Percentiles rank a stretch among this genome's conserved stretches.
phyloP scores from a whole-genome alignment of 1,284 basidiomycete species.

The Cronartium ribicola region DNA sequence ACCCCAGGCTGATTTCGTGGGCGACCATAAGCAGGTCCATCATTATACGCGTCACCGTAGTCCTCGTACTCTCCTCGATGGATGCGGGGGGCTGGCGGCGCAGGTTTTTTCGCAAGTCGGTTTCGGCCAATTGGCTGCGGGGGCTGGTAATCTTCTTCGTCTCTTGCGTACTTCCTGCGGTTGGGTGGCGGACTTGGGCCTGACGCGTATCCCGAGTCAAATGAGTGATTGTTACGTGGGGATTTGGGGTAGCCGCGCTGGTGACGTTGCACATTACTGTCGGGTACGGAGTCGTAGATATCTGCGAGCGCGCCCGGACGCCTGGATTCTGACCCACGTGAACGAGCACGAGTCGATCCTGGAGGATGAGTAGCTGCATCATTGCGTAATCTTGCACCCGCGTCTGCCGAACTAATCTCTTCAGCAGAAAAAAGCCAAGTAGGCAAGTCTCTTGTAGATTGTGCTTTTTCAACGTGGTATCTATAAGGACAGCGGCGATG shows the following conservation, averaged over 20 bases:
- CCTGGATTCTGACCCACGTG: background rate
- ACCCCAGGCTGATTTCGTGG: background rate
- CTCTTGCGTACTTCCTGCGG: background rate
- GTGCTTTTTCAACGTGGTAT: slow-evolving; percentile 23
- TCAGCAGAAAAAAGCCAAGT: slow-evolving; percentile 25
- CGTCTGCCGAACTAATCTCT: slow-evolving; percentile 15
- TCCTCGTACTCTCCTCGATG: background rate
- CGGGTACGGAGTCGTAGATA: slow-evolving; percentile 13
- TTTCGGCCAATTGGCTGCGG: background rate
- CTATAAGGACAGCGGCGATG: background rate
- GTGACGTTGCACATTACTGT: background rate
- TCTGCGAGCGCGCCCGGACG: slow-evolving; percentile 6
- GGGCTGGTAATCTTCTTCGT: background rate
- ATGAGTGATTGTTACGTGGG: slow-evolving; percentile 18
- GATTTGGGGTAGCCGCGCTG: slow-evolving; percentile 5
- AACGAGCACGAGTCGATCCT: background rate
- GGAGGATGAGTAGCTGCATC: background rate
- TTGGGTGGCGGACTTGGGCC: slow-evolving; percentile 10
- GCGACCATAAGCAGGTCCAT: background rate
- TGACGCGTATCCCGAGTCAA: slow-evolving; percentile 36
- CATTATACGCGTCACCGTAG: background rate
- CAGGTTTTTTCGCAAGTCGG: background rate
- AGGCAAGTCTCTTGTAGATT: slow-evolving; percentile 33
- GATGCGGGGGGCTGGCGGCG: background rate
- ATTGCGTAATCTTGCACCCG: background rate